Evolutionary conservation across 805 yeast species (phyloP), one percentile per base, ranked within the genome.

Genomic region (Yamadazyma ubonensis): DNA sequence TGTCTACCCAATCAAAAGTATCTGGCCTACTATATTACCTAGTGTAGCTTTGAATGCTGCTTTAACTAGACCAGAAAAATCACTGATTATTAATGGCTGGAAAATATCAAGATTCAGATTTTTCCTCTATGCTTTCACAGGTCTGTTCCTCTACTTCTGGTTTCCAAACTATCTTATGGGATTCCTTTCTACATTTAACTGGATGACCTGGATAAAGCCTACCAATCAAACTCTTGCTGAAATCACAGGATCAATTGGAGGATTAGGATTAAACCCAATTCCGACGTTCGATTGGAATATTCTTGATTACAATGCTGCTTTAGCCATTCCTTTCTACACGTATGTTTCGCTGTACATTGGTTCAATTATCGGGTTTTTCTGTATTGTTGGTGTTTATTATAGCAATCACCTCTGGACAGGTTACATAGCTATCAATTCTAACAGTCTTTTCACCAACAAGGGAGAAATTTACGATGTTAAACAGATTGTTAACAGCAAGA

Each of bases 21-120:
- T 79, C 23, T 79, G 84, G 84, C 82, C 80, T 26, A 51, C 58
- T 2, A 37, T 54, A 8, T 46, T 61, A 39, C 65, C 65, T 3
- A 53, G 58, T 3, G 40, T 58, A 11, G 67, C 65, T 10, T 44
- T 59, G 29, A 58, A 57, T 39, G 47, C 50, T 29, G 62, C 63
- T 3, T 52, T 60, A 33, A 33, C 52, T 36, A 42, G 42, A 10
- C 48, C 51, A 3, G 65, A 58, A 34, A 51, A 51, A 34, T 57
- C 50, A 38, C 63, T 55, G 36, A 54, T 22, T 23, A 58, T 60
- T 28, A 51, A 59, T 44, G 65, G 67, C 10, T 61, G 67, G 65
- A 53, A 50, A 10, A 54, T 59, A 16, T 50, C 63, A 6, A 48
- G 57, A 23, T 61, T 55, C 38, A 28, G 32, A 12, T 55, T 55